phyloP scores from a whole-genome alignment of 345 rosid genomes.

The Reutealis trisperma region DNA sequence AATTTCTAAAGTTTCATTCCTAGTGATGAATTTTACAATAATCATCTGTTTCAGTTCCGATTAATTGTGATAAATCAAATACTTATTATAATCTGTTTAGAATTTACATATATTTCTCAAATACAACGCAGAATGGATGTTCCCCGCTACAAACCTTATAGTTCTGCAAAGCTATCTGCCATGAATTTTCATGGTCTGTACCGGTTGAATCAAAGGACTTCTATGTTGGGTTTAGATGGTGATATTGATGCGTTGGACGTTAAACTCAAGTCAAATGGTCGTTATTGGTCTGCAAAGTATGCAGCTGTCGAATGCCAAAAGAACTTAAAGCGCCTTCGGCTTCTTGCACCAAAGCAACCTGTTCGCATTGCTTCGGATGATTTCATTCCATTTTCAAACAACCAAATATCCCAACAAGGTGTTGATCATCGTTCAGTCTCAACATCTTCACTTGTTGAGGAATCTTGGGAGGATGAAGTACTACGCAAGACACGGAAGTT shows the following conservation, averaged over 20 bases:
- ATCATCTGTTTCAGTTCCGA: too few species aligned
- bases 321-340: conserved; percentile 57
- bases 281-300: conserved; percentile 85
- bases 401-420: conserved; percentile 31
- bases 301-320: conserved; percentile 68
- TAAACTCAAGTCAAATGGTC: conserved; percentile 63
- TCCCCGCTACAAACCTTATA: conserved; percentile 65
- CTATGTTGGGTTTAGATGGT: conserved; percentile 55
- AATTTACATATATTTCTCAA: not conserved
- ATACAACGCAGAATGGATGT: conserved; percentile 74
- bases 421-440: conserved; percentile 31
- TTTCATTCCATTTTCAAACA: conserved; percentile 66
- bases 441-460: conserved; percentile 46
- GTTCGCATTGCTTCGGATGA: conserved; percentile 32
- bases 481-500: conserved; percentile 75
- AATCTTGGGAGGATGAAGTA: conserved; percentile 95
- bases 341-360: conserved; percentile 43
- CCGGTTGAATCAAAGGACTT: conserved; percentile 33
- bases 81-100: not conserved
- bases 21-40: too few species aligned
- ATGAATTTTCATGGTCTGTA: conserved; percentile 40
- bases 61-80: too few species aligned
- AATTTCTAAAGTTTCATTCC: too few species aligned
- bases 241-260: conserved; percentile 69
- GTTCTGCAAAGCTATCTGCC: conserved; percentile 38